phyloP scores from a whole-genome alignment of 2,329 filamentous ascomycete genomes.

The Hymenoscyphus repandus region DNA sequence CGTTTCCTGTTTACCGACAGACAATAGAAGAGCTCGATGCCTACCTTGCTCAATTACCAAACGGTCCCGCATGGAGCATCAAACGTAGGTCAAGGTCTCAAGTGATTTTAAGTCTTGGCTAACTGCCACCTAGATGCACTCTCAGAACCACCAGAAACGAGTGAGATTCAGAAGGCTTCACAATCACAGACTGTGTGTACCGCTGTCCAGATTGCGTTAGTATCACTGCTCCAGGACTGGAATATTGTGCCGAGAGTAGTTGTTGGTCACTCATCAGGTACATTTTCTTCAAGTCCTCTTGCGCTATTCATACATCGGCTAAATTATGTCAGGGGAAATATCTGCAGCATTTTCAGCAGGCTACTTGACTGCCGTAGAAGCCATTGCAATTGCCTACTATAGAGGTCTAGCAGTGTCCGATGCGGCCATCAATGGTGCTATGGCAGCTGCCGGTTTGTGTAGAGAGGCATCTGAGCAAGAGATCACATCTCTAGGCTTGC shows the following conservation, averaged over 20 bases:
- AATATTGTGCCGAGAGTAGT: constrained; percentile 35
- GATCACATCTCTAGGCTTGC: neutral
- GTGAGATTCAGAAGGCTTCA: constrained; percentile 33
- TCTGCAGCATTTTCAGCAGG: constrained; percentile 40
- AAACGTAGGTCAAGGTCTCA: constrained; percentile 34
- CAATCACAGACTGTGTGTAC: constrained; percentile 38
- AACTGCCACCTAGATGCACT: neutral
- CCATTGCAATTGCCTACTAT: constrained; percentile 41
- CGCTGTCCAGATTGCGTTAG: constrained; percentile 41
- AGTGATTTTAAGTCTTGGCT: too few species aligned
- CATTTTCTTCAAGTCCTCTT: neutral
- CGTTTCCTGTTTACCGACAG: constrained; percentile 1
- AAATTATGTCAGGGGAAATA: constrained; percentile 35
- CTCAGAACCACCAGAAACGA: constrained; percentile 13
- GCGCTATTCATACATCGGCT: neutral
- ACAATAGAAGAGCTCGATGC: constrained; percentile 1
- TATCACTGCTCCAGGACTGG: constrained; percentile 38
- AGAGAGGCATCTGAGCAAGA: constrained; percentile 4
- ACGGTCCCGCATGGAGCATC: constrained; percentile 5
- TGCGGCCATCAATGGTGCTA: constrained; percentile 22
- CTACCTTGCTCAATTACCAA: constrained; percentile 2
- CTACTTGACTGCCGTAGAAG: constrained; percentile 28
- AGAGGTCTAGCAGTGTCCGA: constrained; percentile 15
- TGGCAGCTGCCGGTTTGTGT: constrained; percentile 17
- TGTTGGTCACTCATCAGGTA: constrained; percentile 40